Base-by-base conservation (phyloP, 345 rosid genomes). In the Rhodamnia argentea region DNA sequence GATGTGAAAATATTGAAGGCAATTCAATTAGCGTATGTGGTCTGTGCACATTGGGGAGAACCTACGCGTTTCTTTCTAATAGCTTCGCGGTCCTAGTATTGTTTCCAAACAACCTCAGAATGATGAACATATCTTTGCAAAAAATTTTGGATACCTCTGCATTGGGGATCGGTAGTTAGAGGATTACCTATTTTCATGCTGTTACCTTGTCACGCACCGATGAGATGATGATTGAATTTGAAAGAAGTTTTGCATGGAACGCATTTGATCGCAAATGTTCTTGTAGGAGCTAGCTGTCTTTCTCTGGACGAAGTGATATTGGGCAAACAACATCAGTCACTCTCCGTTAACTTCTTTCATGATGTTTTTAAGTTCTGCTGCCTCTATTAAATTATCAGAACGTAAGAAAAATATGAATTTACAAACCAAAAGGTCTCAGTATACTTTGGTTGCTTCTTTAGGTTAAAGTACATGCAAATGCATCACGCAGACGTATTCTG, bases 381-480 rank as follows among this genome's bases (percentile, higher is more conserved):
- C 78, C 78, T 70, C 47, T 47, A 32, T 70, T 70, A 16, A 70
- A 70, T 40, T 4, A 70, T 70, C 47, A 70, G 44, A 1, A 16
- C 2, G 0, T 32, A 32, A 13, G 24, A 32, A 23, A 18, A 70
- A 2, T 70, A 32, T 27, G 75, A 60, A 29, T 70, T 70, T 18
- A 70, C 47, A 18, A 70, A 70, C 13, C 58, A 52, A 40, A 32
- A 47, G 75, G 13, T 3, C 53, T 84, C 47, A 42, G 32, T 26
- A n/a, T 22, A 24, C 24, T 70, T 85, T 83, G 57, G 10, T 84
- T 52, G 78, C 75, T 85, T 74, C 59, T 84, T 37, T 83, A 94
- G 98, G 94, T 93, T 60, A 93, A 93, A 87, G 90, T 95, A 84
- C 92, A 90, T 84, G 95, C 95, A 86, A 94, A 88, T 88, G 89